Evolutionary conservation across 176 grass and related monocot species (phyloP), one percentile per base, ranked within the genome.

Genomic region (Chloris gayana): DNA sequence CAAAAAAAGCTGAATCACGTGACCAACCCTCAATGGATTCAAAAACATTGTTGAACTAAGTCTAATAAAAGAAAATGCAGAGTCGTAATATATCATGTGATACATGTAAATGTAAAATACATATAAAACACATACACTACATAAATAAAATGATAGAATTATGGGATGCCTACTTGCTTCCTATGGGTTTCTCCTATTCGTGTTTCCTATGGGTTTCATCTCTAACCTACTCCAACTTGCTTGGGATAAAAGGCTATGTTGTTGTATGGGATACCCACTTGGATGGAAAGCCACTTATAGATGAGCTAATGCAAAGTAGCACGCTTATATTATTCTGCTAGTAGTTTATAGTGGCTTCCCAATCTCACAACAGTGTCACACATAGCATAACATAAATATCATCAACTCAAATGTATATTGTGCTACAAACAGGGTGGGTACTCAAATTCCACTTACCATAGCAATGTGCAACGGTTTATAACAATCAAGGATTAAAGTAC

Each of bases 341-440:
- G 11, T 53, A 74, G 11, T 2, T 19, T 71, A 58, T 31, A 39
- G 17, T 3, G 25, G n/a, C 29, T 37, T 14, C 38, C 62, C 72
- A 71, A 80, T 22, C 31, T 64, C 70, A 80, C 32, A 79, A 65
- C n/a, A 70, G n/a, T n/a, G n/a, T n/a, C n/a, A n/a, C n/a, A n/a
- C n/a, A n/a, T n/a, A n/a, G 8, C 56, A 12, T 59, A 8, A 59
- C n/a, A 26, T 59, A 58, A 58, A 58, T 58, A 38, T 21, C 60
- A 45, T 26, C 5, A 76, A 46, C 26, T 37, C 17, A 38, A 19
- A 70, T 54, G 25, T 45, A 84, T 64, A 45, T 50, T 14, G 21
- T 54, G 61, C 4, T 34, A 69, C 31, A 50, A 56, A 76, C 62
- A 50, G 24, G 9, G 11, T 50, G 51, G 29, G 74, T 60, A 74